These are phyloP conservation scores for Diaporthe sp. DNA, from an alignment of 2,329 filamentous ascomycete species.

Conservation along the genomic window DNA sequence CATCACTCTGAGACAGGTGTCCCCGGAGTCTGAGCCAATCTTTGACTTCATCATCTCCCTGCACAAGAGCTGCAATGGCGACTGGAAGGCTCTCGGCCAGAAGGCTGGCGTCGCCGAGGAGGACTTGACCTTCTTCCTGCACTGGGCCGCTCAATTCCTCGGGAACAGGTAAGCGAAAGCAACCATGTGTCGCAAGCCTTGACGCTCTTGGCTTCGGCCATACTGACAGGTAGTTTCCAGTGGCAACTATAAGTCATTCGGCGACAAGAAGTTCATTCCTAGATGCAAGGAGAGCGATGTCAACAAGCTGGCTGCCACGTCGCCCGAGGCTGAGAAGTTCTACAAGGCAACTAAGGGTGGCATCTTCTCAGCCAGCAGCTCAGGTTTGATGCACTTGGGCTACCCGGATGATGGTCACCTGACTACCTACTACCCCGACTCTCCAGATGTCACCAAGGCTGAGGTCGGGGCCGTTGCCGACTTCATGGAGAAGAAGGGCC, in stretches of 20 bases:
- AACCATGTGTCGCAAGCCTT: no score
- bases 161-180: conserved; percentile 22
- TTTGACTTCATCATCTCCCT: conserved; percentile 85
- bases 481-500: conserved; percentile 78
- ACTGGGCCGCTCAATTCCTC: conserved; percentile 84
- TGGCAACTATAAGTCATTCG: conserved; percentile 90
- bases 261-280: conserved; percentile 87
- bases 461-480: conserved; percentile 81
- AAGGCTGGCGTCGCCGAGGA: conserved; percentile 75
- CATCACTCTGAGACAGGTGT: conserved; percentile 84
- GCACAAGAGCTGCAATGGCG: conserved; percentile 74
- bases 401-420: conserved; percentile 82
- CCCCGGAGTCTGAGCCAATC: conserved; percentile 84
- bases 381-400: conserved; percentile 80
- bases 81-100: conserved; percentile 77
- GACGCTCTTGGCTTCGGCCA: no score
- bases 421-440: conserved; percentile 87
- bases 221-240: conserved; percentile 55
- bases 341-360: conserved; percentile 78
- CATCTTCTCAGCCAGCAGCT: conserved; percentile 77
- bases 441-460: conserved; percentile 78
- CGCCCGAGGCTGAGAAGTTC: conserved; percentile 71
- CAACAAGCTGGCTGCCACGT: conserved; percentile 72
- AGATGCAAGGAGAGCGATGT: conserved; percentile 75
- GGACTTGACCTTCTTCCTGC: conserved; percentile 77